Evolutionary conservation across 768 basidiomycete genomes (phyloP).

Genomic region (Goffeauzyma gilvescens): DNA sequence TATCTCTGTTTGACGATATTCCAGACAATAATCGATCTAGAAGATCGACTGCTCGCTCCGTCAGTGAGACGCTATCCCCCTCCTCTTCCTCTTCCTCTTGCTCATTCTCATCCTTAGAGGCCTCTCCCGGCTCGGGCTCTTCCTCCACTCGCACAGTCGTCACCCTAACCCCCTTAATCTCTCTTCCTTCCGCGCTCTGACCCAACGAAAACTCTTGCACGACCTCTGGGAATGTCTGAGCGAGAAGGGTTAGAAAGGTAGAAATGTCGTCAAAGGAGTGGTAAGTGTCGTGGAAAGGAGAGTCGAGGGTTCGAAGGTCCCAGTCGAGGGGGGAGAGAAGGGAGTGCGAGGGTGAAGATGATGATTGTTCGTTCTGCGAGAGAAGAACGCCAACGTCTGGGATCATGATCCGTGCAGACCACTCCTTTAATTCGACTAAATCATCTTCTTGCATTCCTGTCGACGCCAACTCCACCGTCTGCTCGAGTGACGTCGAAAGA

Average conservation of each 20-base stretch:
- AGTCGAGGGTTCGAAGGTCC: conserved; percentile 17
- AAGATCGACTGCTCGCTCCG: background rate
- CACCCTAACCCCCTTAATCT: conserved; percentile 18
- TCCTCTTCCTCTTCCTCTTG: conserved; percentile 9
- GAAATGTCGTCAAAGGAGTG: conserved; percentile 21
- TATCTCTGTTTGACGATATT: no score
- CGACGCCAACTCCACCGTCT: background rate
- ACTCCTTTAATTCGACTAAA: background rate
- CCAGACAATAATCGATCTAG: background rate
- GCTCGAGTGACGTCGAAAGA: background rate
- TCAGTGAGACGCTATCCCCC: conserved; percentile 2
- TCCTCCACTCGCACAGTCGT: background rate
- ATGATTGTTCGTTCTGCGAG: background rate
- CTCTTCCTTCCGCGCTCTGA: conserved; percentile 18
- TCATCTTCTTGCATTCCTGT: background rate
- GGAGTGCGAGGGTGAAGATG: conserved; percentile 5
- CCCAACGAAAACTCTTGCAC: conserved; percentile 19
- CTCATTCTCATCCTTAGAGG: conserved; percentile 4
- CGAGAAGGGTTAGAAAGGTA: conserved; percentile 19
- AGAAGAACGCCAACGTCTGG: background rate
- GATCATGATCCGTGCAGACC: background rate
- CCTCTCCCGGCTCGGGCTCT: conserved; percentile 10
- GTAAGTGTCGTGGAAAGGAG: conserved; percentile 26
- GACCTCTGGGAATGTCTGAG: conserved; percentile 12
- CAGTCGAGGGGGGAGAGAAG: conserved; percentile 2